A percentile compares a stretch with the other conserved stretches of the same genome.
Evolutionary conservation across 495 filamentous ascomycete genomes (phyloP).

Genomic region (Talaromyces wortmannii): DNA sequence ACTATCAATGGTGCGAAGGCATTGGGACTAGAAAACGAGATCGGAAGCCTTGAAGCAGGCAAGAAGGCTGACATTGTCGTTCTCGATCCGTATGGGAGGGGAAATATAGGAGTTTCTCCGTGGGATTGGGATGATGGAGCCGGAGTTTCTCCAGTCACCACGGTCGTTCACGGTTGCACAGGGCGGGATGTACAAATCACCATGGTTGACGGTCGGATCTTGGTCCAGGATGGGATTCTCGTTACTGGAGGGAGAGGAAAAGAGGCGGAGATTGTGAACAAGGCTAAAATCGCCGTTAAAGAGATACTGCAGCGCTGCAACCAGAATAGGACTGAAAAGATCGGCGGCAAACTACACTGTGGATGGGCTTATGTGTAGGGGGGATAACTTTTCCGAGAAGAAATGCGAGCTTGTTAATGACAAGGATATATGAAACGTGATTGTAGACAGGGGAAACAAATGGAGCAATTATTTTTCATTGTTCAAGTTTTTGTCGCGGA

Average conservation of each 20-base stretch:
- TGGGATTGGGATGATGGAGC: constrained; percentile 7
- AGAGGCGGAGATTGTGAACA: constrained; percentile 24
- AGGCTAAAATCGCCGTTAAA: constrained; percentile 16
- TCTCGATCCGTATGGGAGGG: constrained; percentile 27
- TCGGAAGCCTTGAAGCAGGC: constrained; percentile 44
- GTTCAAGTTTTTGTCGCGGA: too few species aligned
- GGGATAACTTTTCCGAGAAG: too few species aligned
- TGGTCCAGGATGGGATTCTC: constrained; percentile 30
- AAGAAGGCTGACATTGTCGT: constrained; percentile 52
- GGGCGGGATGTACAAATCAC: constrained; percentile 41
- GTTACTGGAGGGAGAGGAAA: constrained; percentile 19
- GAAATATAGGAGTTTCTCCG: constrained; percentile 21
- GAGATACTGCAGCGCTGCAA: constrained; percentile 13
- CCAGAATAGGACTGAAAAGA: too few species aligned
- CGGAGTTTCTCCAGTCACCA: constrained; percentile 31
- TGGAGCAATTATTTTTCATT: too few species aligned
- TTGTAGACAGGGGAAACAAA: too few species aligned
- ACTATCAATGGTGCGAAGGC: constrained; percentile 46
- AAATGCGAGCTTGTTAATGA: too few species aligned
- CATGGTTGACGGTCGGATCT: constrained; percentile 37
- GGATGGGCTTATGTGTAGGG: too few species aligned
- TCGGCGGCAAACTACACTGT: too few species aligned
- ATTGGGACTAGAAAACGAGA: constrained; percentile 34
- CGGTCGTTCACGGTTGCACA: constrained; percentile 40
- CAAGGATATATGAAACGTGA: too few species aligned